Base-by-base conservation (phyloP, 139 green algal species). In the Limnomonas spitsbergensis region DNA sequence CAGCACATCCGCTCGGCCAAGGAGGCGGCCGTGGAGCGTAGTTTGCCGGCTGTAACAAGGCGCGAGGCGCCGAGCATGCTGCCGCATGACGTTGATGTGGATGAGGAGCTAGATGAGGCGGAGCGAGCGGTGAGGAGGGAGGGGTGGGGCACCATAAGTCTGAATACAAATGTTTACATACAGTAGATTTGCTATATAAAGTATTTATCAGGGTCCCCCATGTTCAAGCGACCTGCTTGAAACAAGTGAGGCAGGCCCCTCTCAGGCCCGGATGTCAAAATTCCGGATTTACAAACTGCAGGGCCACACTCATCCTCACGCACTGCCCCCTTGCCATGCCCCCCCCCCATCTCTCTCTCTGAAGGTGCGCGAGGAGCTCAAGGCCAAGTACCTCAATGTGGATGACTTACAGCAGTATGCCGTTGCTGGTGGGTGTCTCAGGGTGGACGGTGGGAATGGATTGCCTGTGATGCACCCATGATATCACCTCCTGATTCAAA, bases 91-190 rank as follows among this genome's bases (percentile, higher is more conserved):
- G 71, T 79, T 1, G 78, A 87, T 14, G 67, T 97, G 67, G 92
- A 98, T 31, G 87, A 89, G 26, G 94, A 97, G 69, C 85, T 98
- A 47, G 88, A 97, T 54, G 91, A 94, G 56, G 94, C 84, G 2
- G 94, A 1, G 35, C 20, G 2, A 53, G 2, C 53, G 77, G 20
- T 79, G 53, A 54, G 52, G 6, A 42, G 7, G 34, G 52, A 31
- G 14, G n/a, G 6, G n/a, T 71, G 27, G 26, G 61, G 24, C 61
- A 71, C n/a, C 14, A 4, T 34, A n/a, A 24, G 29, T 2, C n/a
- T n/a, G n/a, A n/a, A n/a, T n/a, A n/a, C n/a, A n/a, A n/a, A n/a
- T n/a, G n/a, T n/a, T n/a, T n/a, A n/a, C n/a, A n/a, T n/a, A n/a
- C n/a, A n/a, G n/a, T n/a, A n/a, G n/a, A n/a, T n/a, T n/a, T n/a